Percentiles rank a stretch among this genome's conserved stretches.
These are phyloP conservation scores for Magnaporthales sp. DNA, from an alignment of 2,329 filamentous ascomycete species.

Conservation along the genomic window DNA sequence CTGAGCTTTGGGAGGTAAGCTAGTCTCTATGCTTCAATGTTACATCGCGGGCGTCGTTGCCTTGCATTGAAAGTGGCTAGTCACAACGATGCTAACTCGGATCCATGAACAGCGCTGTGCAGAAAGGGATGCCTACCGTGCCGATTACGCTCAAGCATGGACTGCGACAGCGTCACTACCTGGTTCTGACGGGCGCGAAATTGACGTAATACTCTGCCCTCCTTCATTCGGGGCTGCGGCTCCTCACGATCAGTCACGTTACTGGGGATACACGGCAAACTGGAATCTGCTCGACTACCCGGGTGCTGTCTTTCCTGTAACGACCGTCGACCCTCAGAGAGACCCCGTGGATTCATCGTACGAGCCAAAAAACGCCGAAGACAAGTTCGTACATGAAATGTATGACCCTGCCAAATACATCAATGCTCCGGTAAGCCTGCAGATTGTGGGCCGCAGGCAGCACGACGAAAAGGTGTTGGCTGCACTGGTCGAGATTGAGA, in stretches of 20 bases:
- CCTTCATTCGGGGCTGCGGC: constrained; percentile 26
- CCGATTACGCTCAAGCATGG: constrained; percentile 18
- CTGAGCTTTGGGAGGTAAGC: constrained; percentile 27
- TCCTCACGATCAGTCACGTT: constrained; percentile 29
- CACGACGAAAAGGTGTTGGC: constrained; percentile 34
- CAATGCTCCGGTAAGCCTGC: constrained; percentile 41
- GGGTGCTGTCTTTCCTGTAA: constrained; percentile 49
- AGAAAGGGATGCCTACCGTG: constrained; percentile 21
- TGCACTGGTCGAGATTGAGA: constrained; percentile 5
- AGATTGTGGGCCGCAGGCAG: constrained; percentile 42
- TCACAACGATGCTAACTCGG: constrained; percentile 22
- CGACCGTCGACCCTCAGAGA: constrained; percentile 18
- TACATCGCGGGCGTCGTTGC: constrained; percentile 1
- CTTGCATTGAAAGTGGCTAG: constrained; percentile 9
- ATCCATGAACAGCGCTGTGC: constrained; percentile 28
- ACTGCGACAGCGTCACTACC: not conserved
- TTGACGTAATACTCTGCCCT: constrained; percentile 27
- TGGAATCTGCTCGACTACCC: constrained; percentile 67
- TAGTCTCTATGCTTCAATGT: not conserved
- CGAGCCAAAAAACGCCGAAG: constrained; percentile 13
- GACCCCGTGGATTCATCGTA: constrained; percentile 16
- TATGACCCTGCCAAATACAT: constrained; percentile 35
- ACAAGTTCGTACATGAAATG: constrained; percentile 12
- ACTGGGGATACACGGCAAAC: constrained; percentile 57
- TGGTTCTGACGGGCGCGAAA: constrained; percentile 24